phyloP scores from a whole-genome alignment of 768 basidiomycete species.

The Suillus luteus region DNA sequence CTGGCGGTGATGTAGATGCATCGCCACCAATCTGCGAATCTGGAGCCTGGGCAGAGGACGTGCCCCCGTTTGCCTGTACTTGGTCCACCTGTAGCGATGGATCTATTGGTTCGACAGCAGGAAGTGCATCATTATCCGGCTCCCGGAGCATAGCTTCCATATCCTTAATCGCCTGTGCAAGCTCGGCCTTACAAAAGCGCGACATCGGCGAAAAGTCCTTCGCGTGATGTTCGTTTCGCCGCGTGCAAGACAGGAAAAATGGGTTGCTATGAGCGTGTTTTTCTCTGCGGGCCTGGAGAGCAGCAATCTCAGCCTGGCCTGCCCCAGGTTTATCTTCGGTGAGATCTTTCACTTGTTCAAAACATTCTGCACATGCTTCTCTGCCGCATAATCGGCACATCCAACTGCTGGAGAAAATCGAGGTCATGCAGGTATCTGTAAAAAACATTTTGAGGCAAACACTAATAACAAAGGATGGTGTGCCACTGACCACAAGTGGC shows the following conservation, averaged over 20 bases:
- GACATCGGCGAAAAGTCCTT: slow-evolving; percentile 80
- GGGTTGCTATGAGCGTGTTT: slow-evolving; percentile 66
- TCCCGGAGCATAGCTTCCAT: slow-evolving; percentile 60
- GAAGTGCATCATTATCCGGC: slow-evolving; percentile 31
- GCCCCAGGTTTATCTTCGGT: slow-evolving; percentile 55
- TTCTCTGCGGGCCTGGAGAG: slow-evolving; percentile 54
- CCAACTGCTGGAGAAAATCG: slow-evolving; percentile 87
- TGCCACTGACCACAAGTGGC: slow-evolving; percentile 75
- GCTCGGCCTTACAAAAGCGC: slow-evolving; percentile 65
- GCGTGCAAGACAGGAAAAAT: slow-evolving; percentile 73
- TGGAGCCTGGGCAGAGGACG: not conserved
- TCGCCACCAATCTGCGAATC: not conserved
- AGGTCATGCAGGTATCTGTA: slow-evolving; percentile 91
- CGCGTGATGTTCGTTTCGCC: slow-evolving; percentile 67
- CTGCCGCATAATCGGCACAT: slow-evolving; percentile 91
- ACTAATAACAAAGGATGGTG: not conserved
- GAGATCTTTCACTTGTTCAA: slow-evolving; percentile 63
- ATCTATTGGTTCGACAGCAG: slow-evolving; percentile 30
- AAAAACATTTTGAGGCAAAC: slow-evolving; percentile 15
- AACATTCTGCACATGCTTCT: slow-evolving; percentile 88
- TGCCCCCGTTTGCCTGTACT: slow-evolving; percentile 5
- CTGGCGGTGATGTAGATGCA: not conserved
- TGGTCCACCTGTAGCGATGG: slow-evolving; percentile 28
- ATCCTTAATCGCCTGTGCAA: slow-evolving; percentile 62
- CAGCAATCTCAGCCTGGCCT: slow-evolving; percentile 48